phyloP scores from a whole-genome alignment of 768 basidiomycete species.

The Hericium alpestre region DNA sequence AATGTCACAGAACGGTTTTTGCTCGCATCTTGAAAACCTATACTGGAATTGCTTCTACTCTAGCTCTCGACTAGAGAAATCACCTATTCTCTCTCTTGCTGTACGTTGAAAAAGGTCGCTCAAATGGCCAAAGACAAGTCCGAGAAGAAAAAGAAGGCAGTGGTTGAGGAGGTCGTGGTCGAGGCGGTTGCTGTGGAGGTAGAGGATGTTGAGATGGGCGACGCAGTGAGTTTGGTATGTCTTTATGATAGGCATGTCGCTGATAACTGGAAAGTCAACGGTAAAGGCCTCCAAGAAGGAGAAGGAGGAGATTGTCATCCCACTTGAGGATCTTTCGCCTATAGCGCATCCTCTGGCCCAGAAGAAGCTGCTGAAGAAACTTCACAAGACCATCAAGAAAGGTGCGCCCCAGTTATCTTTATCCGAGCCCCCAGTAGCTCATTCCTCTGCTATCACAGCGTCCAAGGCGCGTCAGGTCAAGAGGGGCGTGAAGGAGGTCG shows the following conservation, averaged over 20 bases:
- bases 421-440: background rate
- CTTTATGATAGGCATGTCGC: background rate
- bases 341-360: constrained; percentile 88
- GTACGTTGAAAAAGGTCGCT: background rate
- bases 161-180: constrained; percentile 18
- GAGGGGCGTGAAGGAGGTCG: constrained; percentile 96
- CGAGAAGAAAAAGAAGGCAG: constrained; percentile 58
- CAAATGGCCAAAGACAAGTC: constrained; percentile 63
- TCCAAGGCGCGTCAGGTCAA: constrained; percentile 93
- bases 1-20: too few species aligned
- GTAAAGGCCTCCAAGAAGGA: constrained; percentile 19
- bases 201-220: constrained; percentile 38
- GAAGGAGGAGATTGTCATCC: constrained; percentile 58
- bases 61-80: background rate
- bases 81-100: background rate
- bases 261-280: background rate
- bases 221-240: constrained; percentile 12
- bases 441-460: constrained; percentile 33
- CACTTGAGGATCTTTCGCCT: constrained; percentile 80
- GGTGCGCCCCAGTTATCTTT: constrained; percentile 32
- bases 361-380: constrained; percentile 87
- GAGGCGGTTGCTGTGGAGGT: constrained; percentile 28
- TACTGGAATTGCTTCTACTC: too few species aligned
- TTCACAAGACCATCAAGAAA: constrained; percentile 91
- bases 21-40: too few species aligned